Percentiles rank a stretch among this genome's conserved stretches.
These are phyloP conservation scores for Pinus taeda DNA, from an alignment of 75 land plant genomes.

Conservation along the genomic window DNA sequence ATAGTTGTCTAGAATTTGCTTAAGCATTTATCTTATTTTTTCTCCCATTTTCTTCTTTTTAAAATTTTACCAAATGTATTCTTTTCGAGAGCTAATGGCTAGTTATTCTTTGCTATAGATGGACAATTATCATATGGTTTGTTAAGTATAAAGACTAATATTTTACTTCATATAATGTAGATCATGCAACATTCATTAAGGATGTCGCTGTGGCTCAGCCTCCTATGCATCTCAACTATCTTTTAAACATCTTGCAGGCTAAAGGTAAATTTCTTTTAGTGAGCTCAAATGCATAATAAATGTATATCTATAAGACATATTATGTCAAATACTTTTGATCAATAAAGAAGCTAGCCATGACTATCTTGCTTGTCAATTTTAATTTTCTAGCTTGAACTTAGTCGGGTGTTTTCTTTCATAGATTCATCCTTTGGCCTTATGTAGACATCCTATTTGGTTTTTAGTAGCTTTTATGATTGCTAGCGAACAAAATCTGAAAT, in stretches of 20 bases:
- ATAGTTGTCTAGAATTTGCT: no score
- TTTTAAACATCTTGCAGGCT: conserved; percentile 61
- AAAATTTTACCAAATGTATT: no score
- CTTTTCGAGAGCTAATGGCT: no score
- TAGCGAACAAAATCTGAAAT: background rate
- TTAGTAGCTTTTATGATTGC: background rate
- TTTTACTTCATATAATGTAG: conserved; percentile 13
- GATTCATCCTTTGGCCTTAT: background rate
- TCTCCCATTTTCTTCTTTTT: no score
- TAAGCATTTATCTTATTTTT: no score
- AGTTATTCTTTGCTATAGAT: no score
- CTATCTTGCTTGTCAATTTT: background rate
- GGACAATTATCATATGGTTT: no score
- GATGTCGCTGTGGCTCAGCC: conserved; percentile 80
- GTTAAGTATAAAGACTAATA: no score
- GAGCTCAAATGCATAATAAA: background rate
- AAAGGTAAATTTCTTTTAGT: conserved; percentile 38
- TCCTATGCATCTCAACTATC: conserved; percentile 52
- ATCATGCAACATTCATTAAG: conserved; percentile 68
- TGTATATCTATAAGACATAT: background rate
- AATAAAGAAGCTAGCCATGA: background rate
- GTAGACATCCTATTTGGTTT: background rate
- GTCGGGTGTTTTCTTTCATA: background rate
- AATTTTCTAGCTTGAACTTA: background rate
- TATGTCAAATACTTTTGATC: background rate